Evolutionary conservation across 2,329 filamentous ascomycete species (phyloP).

Genomic region (Dryadomyces quercivorus): DNA sequence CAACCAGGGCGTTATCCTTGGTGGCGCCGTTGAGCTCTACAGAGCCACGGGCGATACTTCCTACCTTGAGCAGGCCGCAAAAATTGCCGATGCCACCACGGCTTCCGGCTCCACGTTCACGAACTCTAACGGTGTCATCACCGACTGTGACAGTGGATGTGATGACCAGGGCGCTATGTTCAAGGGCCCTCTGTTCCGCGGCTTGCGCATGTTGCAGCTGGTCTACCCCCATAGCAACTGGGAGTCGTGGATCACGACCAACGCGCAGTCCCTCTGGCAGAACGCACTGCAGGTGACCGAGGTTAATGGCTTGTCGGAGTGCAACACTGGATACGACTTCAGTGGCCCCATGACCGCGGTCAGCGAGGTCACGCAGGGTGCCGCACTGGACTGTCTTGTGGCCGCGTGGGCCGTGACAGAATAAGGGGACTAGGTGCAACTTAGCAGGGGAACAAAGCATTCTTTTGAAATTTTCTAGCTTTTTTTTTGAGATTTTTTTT

Average conservation of each 20-base stretch:
- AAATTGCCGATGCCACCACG: slow-evolving; percentile 29
- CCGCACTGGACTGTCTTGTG: neutral
- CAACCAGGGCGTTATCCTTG: slow-evolving; percentile 47
- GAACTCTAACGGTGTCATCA: neutral
- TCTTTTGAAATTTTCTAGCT: no score
- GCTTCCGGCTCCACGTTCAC: slow-evolving; percentile 17
- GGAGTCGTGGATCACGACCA: neutral
- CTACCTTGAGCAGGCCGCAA: slow-evolving; percentile 29
- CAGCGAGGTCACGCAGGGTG: neutral
- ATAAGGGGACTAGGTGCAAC: no score
- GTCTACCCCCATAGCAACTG: neutral
- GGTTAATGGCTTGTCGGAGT: neutral
- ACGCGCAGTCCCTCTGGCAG: slow-evolving; percentile 1
- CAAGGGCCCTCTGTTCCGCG: slow-evolving; percentile 4
- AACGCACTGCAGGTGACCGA: neutral
- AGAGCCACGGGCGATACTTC: slow-evolving; percentile 27
- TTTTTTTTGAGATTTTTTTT: no score
- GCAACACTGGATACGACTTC: neutral
- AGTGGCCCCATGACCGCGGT: neutral
- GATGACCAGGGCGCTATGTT: slow-evolving; percentile 2
- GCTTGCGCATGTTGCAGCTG: neutral
- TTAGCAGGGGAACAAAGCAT: no score
- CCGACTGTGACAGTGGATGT: slow-evolving; percentile 1
- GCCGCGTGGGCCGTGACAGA: neutral
- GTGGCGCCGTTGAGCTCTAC: slow-evolving; percentile 39